A percentile compares a stretch with the other conserved stretches of the same genome.
Conservation (phyloP, 768 basidiomycete genomes). For the Saitozyma sp. region DNA sequence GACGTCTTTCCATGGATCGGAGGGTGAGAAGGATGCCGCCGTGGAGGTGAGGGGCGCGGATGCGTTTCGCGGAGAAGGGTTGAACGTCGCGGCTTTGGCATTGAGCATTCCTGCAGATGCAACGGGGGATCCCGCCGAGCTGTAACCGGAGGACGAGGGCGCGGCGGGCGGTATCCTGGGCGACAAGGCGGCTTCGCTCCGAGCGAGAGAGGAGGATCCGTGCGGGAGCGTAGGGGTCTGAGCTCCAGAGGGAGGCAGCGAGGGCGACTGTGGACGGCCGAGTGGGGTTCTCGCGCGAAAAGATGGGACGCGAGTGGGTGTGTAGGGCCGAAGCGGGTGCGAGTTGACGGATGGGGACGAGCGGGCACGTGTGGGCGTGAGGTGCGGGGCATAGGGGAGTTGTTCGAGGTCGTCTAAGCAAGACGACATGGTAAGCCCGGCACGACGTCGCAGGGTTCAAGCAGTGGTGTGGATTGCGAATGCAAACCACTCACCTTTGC, state of each 20-base stretch:
- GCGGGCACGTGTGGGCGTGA: conserved; percentile 65
- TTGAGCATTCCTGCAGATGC: conserved; percentile 82
- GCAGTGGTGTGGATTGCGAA: conserved; percentile 77
- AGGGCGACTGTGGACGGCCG: conserved; percentile 48
- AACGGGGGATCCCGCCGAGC: conserved; percentile 62
- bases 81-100: conserved; percentile 87
- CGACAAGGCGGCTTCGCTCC: conserved; percentile 4
- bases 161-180: conserved; percentile 16
- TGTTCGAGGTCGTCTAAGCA: conserved; percentile 43
- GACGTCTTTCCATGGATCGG: conserved; percentile 80
- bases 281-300: conserved; percentile 45
- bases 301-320: conserved; percentile 50
- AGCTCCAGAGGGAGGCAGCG: conserved; percentile 36
- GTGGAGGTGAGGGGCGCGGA: conserved; percentile 73
- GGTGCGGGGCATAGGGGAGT: conserved; percentile 62
- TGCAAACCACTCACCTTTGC: conserved; percentile 78
- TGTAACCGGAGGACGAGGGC: conserved; percentile 24
- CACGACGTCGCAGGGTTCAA: neutral
- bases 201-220: conserved; percentile 50
- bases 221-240: conserved; percentile 56
- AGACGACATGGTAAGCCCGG: conserved; percentile 55
- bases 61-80: conserved; percentile 61
- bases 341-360: conserved; percentile 76
- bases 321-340: conserved; percentile 63
- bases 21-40: conserved; percentile 68